These are phyloP conservation scores for Medicago lupulina DNA, from an alignment of 306 rosid species.

Conservation along the genomic window DNA sequence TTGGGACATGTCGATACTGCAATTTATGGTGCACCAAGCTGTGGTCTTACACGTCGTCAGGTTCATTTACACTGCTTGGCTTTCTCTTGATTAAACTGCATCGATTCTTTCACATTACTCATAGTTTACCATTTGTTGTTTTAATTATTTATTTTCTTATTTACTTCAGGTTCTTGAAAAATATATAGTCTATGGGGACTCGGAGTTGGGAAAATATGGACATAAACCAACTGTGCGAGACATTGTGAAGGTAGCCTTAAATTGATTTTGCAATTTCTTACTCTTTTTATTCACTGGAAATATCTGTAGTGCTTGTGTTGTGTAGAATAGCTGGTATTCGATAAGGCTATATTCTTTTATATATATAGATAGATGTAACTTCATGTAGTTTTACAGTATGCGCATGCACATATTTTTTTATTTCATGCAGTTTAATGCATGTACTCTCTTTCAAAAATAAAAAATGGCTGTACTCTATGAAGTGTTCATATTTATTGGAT, in stretches of 20 bases:
- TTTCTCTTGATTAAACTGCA: conserved; percentile 36
- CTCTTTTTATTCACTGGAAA: conserved; percentile 10
- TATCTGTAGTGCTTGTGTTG: conserved; percentile 22
- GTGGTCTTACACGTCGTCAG: conserved; percentile 88
- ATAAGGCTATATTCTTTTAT: not conserved
- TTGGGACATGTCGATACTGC: conserved; percentile 88
- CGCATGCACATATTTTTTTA: not conserved
- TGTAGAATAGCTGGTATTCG: conserved; percentile 18
- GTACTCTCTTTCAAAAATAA: not conserved
- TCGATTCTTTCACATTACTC: conserved; percentile 33
- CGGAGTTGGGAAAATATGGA: conserved; percentile 83
- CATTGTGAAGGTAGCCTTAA: conserved; percentile 64
- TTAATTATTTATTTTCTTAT: conserved; percentile 32
- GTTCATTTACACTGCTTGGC: conserved; percentile 58
- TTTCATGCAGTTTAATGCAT: conserved; percentile 19
- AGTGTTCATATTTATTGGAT: not conserved
- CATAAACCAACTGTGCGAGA: conserved; percentile 74
- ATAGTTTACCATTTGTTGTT: conserved; percentile 11
- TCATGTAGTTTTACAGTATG: conserved; percentile 10
- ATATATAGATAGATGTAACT: not conserved
- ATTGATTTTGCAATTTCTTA: conserved; percentile 24
- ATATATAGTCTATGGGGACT: conserved; percentile 82
- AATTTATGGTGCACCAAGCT: conserved; percentile 75
- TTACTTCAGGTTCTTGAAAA: conserved; percentile 71
- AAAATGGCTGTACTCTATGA: conserved; percentile 8